A percentile compares a stretch with the other conserved stretches of the same genome.
These are phyloP conservation scores for Chaetomiaceae sp. DNA, from an alignment of 2,329 filamentous ascomycete genomes.

Conservation along the genomic window DNA sequence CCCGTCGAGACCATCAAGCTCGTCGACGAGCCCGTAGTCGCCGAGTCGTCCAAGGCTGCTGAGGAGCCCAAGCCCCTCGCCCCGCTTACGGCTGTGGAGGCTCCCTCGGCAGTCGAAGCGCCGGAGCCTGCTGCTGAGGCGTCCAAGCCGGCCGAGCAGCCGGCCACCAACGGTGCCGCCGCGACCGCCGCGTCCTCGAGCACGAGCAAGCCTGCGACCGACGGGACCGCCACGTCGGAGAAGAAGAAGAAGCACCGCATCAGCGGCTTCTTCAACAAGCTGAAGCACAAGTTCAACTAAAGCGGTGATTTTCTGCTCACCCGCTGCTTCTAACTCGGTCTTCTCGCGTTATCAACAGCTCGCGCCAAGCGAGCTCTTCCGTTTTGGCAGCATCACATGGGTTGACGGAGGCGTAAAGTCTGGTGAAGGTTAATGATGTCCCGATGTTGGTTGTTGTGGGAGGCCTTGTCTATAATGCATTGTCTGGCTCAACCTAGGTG, in stretches of 20 bases:
- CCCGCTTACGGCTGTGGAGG: background rate
- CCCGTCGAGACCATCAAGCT: conserved; percentile 48
- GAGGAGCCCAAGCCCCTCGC: background rate
- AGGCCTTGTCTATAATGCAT: background rate
- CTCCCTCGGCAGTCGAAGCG: background rate
- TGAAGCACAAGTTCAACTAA: conserved; percentile 41
- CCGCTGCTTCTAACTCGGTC: background rate
- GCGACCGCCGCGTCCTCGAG: conserved; percentile 8
- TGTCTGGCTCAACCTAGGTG: background rate
- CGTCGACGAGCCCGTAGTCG: conserved; percentile 3
- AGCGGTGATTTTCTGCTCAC: background rate
- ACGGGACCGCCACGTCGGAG: conserved; percentile 34
- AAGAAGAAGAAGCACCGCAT: conserved; percentile 64
- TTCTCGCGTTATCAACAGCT: background rate
- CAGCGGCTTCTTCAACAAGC: conserved; percentile 56
- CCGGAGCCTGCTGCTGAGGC: background rate
- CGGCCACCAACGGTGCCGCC: conserved; percentile 18
- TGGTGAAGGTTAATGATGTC: background rate
- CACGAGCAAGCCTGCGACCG: conserved; percentile 23
- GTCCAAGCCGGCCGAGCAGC: background rate
- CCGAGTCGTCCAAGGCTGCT: conserved; percentile 1
- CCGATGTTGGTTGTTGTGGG: background rate
- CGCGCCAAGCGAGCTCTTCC: background rate
- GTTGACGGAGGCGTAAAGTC: too few species aligned
- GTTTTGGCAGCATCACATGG: background rate